Percentiles rank a stretch among this genome's conserved stretches.
phyloP scores from a whole-genome alignment of 345 rosid genomes.

The Noccaea bulbosa region DNA sequence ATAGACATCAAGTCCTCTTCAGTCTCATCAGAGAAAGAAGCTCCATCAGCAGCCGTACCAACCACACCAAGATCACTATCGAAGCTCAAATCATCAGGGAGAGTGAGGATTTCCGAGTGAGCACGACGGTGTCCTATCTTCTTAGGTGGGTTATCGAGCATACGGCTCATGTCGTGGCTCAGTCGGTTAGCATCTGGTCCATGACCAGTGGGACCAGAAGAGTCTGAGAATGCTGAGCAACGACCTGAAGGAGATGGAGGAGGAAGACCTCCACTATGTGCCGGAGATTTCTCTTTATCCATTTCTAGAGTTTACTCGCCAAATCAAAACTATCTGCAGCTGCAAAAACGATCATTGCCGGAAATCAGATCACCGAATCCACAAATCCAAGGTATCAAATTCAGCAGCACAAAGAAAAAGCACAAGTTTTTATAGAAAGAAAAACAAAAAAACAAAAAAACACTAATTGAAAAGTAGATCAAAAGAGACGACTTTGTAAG shows the following conservation, averaged over 20 bases:
- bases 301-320: constrained; percentile 34
- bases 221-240: constrained; percentile 55
- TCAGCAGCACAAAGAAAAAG: neutral
- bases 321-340: neutral
- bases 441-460: neutral
- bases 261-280: constrained; percentile 58
- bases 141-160: constrained; percentile 87
- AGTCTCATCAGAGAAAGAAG: constrained; percentile 79
- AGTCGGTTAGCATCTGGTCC: constrained; percentile 57
- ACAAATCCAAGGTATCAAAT: neutral
- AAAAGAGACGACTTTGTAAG: constrained; percentile 35
- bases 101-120: constrained; percentile 89
- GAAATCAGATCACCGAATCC: constrained; percentile 7
- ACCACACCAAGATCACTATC: constrained; percentile 88
- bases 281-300: constrained; percentile 73
- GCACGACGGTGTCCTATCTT: constrained; percentile 92
- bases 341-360: neutral
- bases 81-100: constrained; percentile 89
- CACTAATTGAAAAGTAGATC: constrained; percentile 16
- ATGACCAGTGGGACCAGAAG: constrained; percentile 48
- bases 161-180: constrained; percentile 81
- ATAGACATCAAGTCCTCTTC: constrained; percentile 82
- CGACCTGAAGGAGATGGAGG: constrained; percentile 63
- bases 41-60: constrained; percentile 66
- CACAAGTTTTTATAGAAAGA: constrained; percentile 20